These are phyloP conservation scores for Arxiozyma heterogenica DNA, from an alignment of 1,139 yeast genomes.

Conservation along the genomic window DNA sequence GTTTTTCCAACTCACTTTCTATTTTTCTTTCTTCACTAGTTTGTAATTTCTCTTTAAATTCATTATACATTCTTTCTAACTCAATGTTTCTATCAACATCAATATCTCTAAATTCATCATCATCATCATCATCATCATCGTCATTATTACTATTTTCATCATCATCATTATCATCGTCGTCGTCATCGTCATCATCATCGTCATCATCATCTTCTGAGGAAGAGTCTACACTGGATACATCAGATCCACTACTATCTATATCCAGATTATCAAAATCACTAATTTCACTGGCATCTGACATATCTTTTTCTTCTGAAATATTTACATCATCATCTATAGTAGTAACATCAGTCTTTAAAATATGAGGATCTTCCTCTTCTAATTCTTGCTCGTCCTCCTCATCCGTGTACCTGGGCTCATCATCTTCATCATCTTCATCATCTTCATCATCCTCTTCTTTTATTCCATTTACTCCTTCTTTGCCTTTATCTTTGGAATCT, in stretches of 20 bases:
- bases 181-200: slow-evolving; percentile 12
- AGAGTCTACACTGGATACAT: slow-evolving; percentile 15
- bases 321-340: slow-evolving; percentile 23
- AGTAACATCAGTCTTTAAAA: slow-evolving; percentile 9
- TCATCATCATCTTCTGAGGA: slow-evolving; percentile 15
- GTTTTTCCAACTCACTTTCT: slow-evolving; percentile 45
- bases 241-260: slow-evolving; percentile 15
- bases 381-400: slow-evolving; percentile 10
- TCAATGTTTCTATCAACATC: slow-evolving; percentile 25
- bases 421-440: slow-evolving; percentile 11
- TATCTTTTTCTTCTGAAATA: slow-evolving; percentile 24
- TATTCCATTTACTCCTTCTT: too few species aligned
- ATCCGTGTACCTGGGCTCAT: slow-evolving; percentile 8
- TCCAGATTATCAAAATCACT: slow-evolving; percentile 12
- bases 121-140: slow-evolving; percentile 7
- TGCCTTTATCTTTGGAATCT: too few species aligned
- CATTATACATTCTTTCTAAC: slow-evolving; percentile 30
- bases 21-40: slow-evolving; percentile 39
- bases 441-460: slow-evolving; percentile 14
- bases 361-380: slow-evolving; percentile 12
- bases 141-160: slow-evolving; percentile 12
- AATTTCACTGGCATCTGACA: slow-evolving; percentile 18
- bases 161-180: slow-evolving; percentile 10
- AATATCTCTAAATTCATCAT: slow-evolving; percentile 21
- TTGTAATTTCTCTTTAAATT: slow-evolving; percentile 30